A percentile compares a stretch with the other conserved stretches of the same genome.
phyloP scores from a whole-genome alignment of 306 rosid genomes.

The Arachis stenosperma region DNA sequence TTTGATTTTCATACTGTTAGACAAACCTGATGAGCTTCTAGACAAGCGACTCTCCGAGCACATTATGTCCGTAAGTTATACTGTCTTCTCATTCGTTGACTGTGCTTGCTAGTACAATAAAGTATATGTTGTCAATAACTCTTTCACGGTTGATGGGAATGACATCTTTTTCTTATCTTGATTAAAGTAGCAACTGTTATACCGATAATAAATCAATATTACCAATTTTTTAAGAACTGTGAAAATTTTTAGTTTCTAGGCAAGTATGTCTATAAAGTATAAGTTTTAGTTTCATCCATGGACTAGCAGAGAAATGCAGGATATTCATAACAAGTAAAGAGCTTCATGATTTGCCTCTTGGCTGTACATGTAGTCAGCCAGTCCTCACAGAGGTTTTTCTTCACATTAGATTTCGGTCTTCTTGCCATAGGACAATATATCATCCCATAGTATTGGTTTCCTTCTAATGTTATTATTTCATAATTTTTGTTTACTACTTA shows the following conservation, averaged over 20 bases:
- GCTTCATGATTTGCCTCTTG: slow-evolving; percentile 10
- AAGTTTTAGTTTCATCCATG: slow-evolving; percentile 21
- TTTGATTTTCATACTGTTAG: slow-evolving; percentile 91
- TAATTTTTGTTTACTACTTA: slow-evolving; percentile 24
- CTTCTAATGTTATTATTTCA: slow-evolving; percentile 14
- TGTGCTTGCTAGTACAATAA: slow-evolving; percentile 19
- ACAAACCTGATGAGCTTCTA: slow-evolving; percentile 90
- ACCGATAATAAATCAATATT: neutral
- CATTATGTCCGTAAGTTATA: slow-evolving; percentile 88
- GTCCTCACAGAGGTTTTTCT: neutral
- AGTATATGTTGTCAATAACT: slow-evolving; percentile 32
- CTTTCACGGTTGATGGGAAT: slow-evolving; percentile 34
- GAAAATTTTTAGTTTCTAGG: slow-evolving; percentile 16
- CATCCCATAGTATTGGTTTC: slow-evolving; percentile 5
- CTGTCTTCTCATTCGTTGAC: slow-evolving; percentile 30
- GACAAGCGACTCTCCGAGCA: slow-evolving; percentile 95
- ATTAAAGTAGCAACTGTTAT: slow-evolving; percentile 3
- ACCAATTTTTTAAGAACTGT: neutral
- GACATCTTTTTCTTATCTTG: slow-evolving; percentile 19
- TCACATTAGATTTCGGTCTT: slow-evolving; percentile 27
- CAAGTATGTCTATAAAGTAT: slow-evolving; percentile 7
- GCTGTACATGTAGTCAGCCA: neutral
- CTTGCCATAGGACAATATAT: slow-evolving; percentile 20
- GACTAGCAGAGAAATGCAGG: slow-evolving; percentile 17
- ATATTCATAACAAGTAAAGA: neutral